Base-by-base conservation (phyloP, 129 eudicot genomes). In the Mikania micrantha region DNA sequence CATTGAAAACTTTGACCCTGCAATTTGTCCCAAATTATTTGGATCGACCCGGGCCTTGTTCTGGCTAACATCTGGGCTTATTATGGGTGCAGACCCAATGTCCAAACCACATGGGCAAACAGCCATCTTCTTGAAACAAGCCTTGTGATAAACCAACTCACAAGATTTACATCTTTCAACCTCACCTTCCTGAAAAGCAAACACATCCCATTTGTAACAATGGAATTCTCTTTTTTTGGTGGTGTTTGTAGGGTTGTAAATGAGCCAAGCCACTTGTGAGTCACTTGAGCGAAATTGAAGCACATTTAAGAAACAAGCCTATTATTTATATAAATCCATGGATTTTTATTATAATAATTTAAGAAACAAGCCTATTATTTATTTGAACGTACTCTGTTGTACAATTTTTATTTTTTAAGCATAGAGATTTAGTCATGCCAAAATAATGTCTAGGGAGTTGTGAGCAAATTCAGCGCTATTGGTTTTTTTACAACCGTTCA, bases 131-230 rank as follows among this genome's bases (percentile, higher is more conserved):
- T 67, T 78, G 64, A 82, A 82, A 82, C 98, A 93, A 36, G 67
- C 60, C 78, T 85, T 84, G 84, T 93, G 98, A 82, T 84, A 93
- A 59, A 75, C 92, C 56, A 69, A 53, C 63, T 78, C 80, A 77
- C 98, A 93, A 22, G 88, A 77, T 76, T 74, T 82, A 56, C 98
- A 93, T 67, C 84, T 84, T 70, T 88, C 80, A n/a, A 89, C 70
- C 81, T 84, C 96, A n/a, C 82, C 91, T 77, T 88, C 98, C 91
- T 93, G 86, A 74, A 45, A 31, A n/a, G n/a, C n/a, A 35, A 31
- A 35, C 28, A 25, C 2, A 72, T 27, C 25, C 0, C 45, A 39
- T 48, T 71, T 36, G 70, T 71, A 20, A 72, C 24, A 17, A 45
- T 60, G 47, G 21, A 13, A 24, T 21, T 50, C 12, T 38, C 20